phyloP scores from a whole-genome alignment of 2,329 filamentous ascomycete genomes.

The Lachnellula suecica region DNA sequence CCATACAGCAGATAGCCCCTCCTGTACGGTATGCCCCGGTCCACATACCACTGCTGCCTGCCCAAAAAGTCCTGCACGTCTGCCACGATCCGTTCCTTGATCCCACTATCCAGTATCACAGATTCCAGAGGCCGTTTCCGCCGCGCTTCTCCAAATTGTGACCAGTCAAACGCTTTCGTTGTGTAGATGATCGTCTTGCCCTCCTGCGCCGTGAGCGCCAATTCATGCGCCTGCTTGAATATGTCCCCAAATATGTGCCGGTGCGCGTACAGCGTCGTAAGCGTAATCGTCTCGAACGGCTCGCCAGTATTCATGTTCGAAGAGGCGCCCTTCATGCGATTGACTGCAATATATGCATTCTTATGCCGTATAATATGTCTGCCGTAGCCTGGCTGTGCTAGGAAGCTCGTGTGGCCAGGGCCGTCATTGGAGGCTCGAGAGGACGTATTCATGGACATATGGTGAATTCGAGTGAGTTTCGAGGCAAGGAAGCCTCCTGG shows the following conservation, averaged over 20 bases:
- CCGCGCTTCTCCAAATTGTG: constrained; percentile 77
- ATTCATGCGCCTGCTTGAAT: constrained; percentile 80
- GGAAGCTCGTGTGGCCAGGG: constrained; percentile 74
- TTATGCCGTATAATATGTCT: constrained; percentile 84
- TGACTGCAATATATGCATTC: constrained; percentile 83
- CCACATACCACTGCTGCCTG: constrained; percentile 85
- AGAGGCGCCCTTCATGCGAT: constrained; percentile 81
- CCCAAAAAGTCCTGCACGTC: constrained; percentile 52
- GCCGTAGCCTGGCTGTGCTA: constrained; percentile 87
- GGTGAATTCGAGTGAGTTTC: constrained; percentile 58
- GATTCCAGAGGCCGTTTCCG: constrained; percentile 85
- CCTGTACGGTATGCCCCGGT: constrained; percentile 73
- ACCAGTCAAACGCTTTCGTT: constrained; percentile 81
- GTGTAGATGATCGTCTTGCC: constrained; percentile 94
- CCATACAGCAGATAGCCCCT: constrained; percentile 79
- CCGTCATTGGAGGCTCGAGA: constrained; percentile 65
- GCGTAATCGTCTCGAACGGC: constrained; percentile 89
- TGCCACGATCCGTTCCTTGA: constrained; percentile 52
- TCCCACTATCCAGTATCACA: constrained; percentile 79
- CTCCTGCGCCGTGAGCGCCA: constrained; percentile 78
- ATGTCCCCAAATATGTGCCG: constrained; percentile 87
- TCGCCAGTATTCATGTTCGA: constrained; percentile 79
- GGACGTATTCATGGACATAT: constrained; percentile 56
- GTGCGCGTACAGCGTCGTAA: constrained; percentile 89
- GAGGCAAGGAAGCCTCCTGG: constrained; percentile 44